These are phyloP conservation scores for Pseudonectria foliicola DNA, from an alignment of 2,329 filamentous ascomycete genomes.

Conservation along the genomic window DNA sequence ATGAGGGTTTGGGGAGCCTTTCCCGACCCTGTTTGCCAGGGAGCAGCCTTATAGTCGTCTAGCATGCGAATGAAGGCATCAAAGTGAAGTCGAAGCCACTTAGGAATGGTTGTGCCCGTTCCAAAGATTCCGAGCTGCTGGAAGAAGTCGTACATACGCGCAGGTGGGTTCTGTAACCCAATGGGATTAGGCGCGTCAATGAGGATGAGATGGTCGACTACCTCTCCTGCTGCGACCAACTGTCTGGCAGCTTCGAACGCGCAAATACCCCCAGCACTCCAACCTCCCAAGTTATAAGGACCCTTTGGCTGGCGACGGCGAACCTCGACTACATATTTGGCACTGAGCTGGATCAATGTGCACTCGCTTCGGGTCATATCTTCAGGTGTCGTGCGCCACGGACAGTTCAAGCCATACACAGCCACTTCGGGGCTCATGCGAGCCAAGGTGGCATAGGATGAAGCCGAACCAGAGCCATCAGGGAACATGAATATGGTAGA, in stretches of 20 bases:
- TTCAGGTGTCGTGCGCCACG: slow-evolving; percentile 55
- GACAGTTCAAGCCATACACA: slow-evolving; percentile 51
- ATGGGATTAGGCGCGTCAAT: slow-evolving; percentile 62
- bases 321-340: slow-evolving; percentile 52
- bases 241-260: slow-evolving; percentile 61
- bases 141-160: slow-evolving; percentile 61
- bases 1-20: slow-evolving; percentile 55
- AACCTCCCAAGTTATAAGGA: slow-evolving; percentile 62
- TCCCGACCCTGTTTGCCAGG: slow-evolving; percentile 44
- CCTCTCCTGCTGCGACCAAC: slow-evolving; percentile 49
- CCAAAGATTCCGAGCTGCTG: slow-evolving; percentile 65
- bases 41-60: slow-evolving; percentile 60
- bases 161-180: slow-evolving; percentile 60
- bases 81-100: slow-evolving; percentile 72
- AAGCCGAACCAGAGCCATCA: slow-evolving; percentile 24
- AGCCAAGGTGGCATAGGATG: slow-evolving; percentile 24
- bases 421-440: slow-evolving; percentile 37
- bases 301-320: slow-evolving; percentile 62
- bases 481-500: slow-evolving; percentile 20
- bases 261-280: slow-evolving; percentile 71
- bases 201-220: slow-evolving; percentile 53
- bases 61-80: slow-evolving; percentile 60
- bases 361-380: slow-evolving; percentile 37
- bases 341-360: slow-evolving; percentile 12
- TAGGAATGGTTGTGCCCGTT: slow-evolving; percentile 55